A percentile compares a stretch with the other conserved stretches of the same genome.
phyloP scores from a whole-genome alignment of 2,329 filamentous ascomycete genomes.

The Colletotrichum sansevieriae region DNA sequence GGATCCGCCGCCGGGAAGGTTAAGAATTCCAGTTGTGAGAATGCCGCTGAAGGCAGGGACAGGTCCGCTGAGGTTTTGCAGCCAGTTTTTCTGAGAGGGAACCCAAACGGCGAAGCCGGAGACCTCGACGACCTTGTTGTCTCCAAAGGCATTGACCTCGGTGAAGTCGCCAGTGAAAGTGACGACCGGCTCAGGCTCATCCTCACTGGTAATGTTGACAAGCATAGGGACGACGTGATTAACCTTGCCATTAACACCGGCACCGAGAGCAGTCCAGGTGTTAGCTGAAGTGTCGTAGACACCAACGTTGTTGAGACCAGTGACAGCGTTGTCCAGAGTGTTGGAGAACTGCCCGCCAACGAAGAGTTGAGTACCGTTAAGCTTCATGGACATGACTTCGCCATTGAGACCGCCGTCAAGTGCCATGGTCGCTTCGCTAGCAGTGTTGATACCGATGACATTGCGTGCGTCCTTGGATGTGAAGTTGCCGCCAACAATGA shows the following conservation, averaged over 20 bases:
- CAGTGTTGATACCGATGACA: slow-evolving; percentile 79
- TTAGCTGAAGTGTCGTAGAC: slow-evolving; percentile 78
- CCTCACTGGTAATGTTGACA: slow-evolving; percentile 79
- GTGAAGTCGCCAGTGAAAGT: slow-evolving; percentile 86
- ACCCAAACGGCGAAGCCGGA: slow-evolving; percentile 93
- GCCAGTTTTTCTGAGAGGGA: slow-evolving; percentile 86
- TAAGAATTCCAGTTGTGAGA: slow-evolving; percentile 77
- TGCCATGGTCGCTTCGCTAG: slow-evolving; percentile 71
- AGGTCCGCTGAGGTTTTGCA: slow-evolving; percentile 79
- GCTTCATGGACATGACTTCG: slow-evolving; percentile 78
- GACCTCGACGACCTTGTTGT: slow-evolving; percentile 71
- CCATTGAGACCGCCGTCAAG: slow-evolving; percentile 83
- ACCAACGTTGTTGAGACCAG: slow-evolving; percentile 81
- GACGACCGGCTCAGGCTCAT: slow-evolving; percentile 78
- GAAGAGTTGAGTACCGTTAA: slow-evolving; percentile 77
- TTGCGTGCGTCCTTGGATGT: slow-evolving; percentile 76
- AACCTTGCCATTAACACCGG: slow-evolving; percentile 86
- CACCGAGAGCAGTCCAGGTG: slow-evolving; percentile 83
- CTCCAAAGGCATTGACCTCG: slow-evolving; percentile 76
- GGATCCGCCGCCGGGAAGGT: slow-evolving; percentile 71
- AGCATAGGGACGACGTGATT: slow-evolving; percentile 79
- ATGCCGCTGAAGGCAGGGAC: slow-evolving; percentile 78
- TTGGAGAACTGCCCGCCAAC: slow-evolving; percentile 88
- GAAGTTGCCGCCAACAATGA: slow-evolving; percentile 89
- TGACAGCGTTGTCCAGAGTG: slow-evolving; percentile 70